A percentile compares a stretch with the other conserved stretches of the same genome.
These are phyloP conservation scores for Cryptosporidium felis DNA, from an alignment of 169 alveolate species.

Conservation along the genomic window DNA sequence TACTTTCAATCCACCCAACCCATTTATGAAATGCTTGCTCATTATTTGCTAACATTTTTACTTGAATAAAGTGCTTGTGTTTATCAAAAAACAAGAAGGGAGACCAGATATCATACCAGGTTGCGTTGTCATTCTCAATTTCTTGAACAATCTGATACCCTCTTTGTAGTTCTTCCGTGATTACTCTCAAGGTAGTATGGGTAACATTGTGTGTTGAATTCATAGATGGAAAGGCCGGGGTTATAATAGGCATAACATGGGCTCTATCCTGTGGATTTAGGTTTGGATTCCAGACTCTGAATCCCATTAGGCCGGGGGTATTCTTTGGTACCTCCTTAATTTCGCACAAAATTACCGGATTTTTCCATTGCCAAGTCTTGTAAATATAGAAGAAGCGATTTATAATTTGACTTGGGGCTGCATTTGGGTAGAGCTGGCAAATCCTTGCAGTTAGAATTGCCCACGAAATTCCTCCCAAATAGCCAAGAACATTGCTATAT, in stretches of 20 bases:
- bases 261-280: constrained; percentile 86
- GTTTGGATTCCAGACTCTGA: constrained; percentile 93
- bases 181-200: constrained; percentile 89
- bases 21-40: constrained; percentile 78
- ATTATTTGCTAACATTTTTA: constrained; percentile 79
- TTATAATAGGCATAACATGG: constrained; percentile 94
- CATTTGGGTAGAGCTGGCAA: constrained; percentile 95
- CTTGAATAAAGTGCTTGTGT: constrained; percentile 82
- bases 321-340: constrained; percentile 83
- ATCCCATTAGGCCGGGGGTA: constrained; percentile 87
- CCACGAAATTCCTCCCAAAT: constrained; percentile 98
- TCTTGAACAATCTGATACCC: constrained; percentile 76
- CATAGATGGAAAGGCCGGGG: constrained; percentile 98
- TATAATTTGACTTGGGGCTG: constrained; percentile 88
- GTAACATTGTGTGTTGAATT: constrained; percentile 96
- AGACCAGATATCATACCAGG: constrained; percentile 80
- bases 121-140: constrained; percentile 73
- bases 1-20: constrained; percentile 87
- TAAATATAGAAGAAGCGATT: constrained; percentile 93
- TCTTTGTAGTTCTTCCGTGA: constrained; percentile 90
- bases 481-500: constrained; percentile 92
- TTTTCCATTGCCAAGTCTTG: constrained; percentile 88
- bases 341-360: constrained; percentile 88
- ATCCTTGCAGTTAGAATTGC: constrained; percentile 97
- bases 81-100: constrained; percentile 79